Base-by-base conservation (phyloP, 1,139 yeast genomes). In the Diutina sp. region DNA sequence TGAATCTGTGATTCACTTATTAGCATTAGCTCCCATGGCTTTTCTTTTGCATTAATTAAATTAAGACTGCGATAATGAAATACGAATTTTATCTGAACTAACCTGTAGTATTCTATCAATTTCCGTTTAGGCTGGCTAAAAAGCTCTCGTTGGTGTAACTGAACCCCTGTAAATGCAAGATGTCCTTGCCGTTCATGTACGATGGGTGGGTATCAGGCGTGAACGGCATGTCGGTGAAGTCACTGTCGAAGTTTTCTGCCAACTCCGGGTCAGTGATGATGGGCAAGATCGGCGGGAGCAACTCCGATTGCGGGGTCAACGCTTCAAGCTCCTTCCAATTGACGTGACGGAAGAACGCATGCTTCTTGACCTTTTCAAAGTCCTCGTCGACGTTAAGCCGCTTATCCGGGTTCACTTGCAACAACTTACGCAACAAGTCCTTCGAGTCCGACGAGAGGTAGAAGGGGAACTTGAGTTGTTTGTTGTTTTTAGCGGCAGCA, bases 231-330 rank as follows among this genome's bases (percentile, higher is more conserved):
- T 80, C 83, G 0, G 98, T 91, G 69, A 91, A 93, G 63, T 90
- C 96, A 25, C 78, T 71, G 64, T 93, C 95, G 67, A 93, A 93
- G 67, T 93, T 93, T 67, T 93, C 98, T 0, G 99, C 99, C 61
- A 89, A 71, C 44, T 79, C 83, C 14, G 95, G 91, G 64, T 90
- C 88, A 0, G 97, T 88, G 56, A 91, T 86, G 12, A 87, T 72
- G 0, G 98, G 98, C 41, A 84, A 75, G 55, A 93, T 90, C 0
- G 99, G 98, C 1, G 98, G 97, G 35, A 60, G 51, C 2, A 51
- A 46, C 12, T 57, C 58, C 38, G 44, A 47, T n/a, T 56, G 35
- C 67, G 51, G 69, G 21, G 29, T 44, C 48, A 28, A 44, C 46
- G 69, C 68, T 46, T 87, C 82, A 57, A 91, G 73, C 54, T 76